Percentiles rank a stretch among this genome's conserved stretches.
These are phyloP conservation scores for Byssochlamys sp. DNA, from an alignment of 2,329 filamentous ascomycete genomes.

Conservation along the genomic window DNA sequence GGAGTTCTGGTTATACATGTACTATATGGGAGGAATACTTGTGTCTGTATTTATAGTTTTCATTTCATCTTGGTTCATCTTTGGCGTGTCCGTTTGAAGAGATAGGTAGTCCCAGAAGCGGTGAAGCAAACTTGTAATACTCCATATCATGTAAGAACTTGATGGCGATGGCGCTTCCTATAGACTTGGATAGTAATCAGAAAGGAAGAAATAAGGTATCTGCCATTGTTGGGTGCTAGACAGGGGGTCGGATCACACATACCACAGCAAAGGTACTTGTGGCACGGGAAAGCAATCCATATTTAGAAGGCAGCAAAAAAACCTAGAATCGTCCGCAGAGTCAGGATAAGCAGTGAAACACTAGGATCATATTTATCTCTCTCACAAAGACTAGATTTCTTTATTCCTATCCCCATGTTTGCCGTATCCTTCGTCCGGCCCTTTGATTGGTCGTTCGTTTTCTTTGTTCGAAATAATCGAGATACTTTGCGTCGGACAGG, in stretches of 20 bases:
- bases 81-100: background rate
- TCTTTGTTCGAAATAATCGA: background rate
- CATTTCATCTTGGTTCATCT: background rate
- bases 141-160: background rate
- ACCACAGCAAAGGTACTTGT: background rate
- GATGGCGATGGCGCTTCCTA: background rate
- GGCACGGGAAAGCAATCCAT: background rate
- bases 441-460: background rate
- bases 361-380: background rate
- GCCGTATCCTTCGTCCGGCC: background rate
- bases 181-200: background rate
- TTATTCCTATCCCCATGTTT: background rate
- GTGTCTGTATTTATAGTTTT: background rate
- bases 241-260: background rate
- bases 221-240: background rate
- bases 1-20: background rate
- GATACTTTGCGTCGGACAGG: background rate
- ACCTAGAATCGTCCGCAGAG: background rate
- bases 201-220: background rate
- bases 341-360: background rate
- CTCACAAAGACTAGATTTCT: background rate
- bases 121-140: background rate
- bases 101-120: background rate
- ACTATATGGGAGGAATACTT: background rate
- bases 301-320: background rate